Evolutionary conservation across 2,329 filamentous ascomycete species (phyloP), one percentile per base, ranked within the genome.

Genomic region (Exserohilum turcica): DNA sequence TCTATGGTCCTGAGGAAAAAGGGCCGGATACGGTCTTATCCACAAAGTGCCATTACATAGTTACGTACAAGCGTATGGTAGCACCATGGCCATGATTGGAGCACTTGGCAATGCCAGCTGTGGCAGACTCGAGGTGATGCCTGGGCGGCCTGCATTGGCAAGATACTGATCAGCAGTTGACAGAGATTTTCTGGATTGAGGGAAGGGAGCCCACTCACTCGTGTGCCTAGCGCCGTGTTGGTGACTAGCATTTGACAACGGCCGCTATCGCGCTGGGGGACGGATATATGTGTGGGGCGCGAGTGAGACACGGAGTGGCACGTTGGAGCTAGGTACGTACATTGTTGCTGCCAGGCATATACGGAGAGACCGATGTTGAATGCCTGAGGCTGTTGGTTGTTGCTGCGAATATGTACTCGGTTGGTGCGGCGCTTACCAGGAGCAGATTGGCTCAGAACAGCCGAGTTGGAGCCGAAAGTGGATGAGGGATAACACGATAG

Each of bases 331-430:
- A 40, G 16, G 44, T 42, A 28, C 33, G 29, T 35, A 27, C 35
- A 10, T 10, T 28, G 27, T 5, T 6, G 6, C 32, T 15, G 37
- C 18, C 42, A 43, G 39, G 40, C 40, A 28, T n/a, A 18, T 44
- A 31, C 42, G 42, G 33, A 36, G 28, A 29, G n/a, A 27, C 33
- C 24, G 21, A 37, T 35, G 28, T 39, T 45, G n/a, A 36, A 44
- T 51, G 52, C 52, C 52, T 54, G 21, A 54, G 47, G 52, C 29
- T 44, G 29, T 42, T 18, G 16, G 37, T 16, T 32, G 42, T 51
- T 43, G 44, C 43, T 42, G n/a, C 35, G n/a, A 40, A 28, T 21
- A 35, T 45, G 40, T 40, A 43, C 45, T 54, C 12, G 52, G 24
- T 44, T 31, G 38, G 42, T 52, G 52, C 45, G 54, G 46, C 50